Percentiles rank a stretch among this genome's conserved stretches.
These are phyloP conservation scores for Galeopsis tetrahit DNA, from an alignment of 257 asterid species.

Conservation along the genomic window DNA sequence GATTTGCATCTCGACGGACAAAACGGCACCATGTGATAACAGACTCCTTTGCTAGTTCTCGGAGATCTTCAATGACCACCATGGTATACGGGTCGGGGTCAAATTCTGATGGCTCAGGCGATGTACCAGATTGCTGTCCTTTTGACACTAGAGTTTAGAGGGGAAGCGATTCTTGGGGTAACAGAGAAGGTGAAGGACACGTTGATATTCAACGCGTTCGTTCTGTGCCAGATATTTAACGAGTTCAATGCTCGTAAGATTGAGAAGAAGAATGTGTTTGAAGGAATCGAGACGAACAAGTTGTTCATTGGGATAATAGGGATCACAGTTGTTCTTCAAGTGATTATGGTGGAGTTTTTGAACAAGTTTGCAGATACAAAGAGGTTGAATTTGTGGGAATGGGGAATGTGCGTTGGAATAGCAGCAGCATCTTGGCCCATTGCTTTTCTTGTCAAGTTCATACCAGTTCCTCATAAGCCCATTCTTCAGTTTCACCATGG, in stretches of 20 bases:
- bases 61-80: too few relatives aligned
- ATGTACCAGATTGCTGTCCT: constrained; percentile 38
- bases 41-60: too few relatives aligned
- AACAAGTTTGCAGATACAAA: constrained; percentile 62
- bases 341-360: constrained; percentile 66
- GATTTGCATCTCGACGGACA: too few relatives aligned
- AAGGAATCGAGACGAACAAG: constrained; percentile 55
- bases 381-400: constrained; percentile 61
- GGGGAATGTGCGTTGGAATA: constrained; percentile 58
- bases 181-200: constrained; percentile 43
- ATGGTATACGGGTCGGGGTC: too few relatives aligned
- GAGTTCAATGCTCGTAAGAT: constrained; percentile 63
- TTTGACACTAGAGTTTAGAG: constrained; percentile 39
- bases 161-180: constrained; percentile 34
- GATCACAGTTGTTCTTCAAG: constrained; percentile 53
- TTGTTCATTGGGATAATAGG: constrained; percentile 58
- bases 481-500: neutral
- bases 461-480: constrained; percentile 49
- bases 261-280: constrained; percentile 61
- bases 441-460: constrained; percentile 49
- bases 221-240: constrained; percentile 63
- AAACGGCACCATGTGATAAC: constrained; percentile 42
- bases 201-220: constrained; percentile 58
- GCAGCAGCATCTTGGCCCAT: constrained; percentile 63
- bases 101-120: constrained; percentile 40